Evolutionary conservation across 2,329 filamentous ascomycete genomes (phyloP).

Genomic region (Fusarium subglutinans): DNA sequence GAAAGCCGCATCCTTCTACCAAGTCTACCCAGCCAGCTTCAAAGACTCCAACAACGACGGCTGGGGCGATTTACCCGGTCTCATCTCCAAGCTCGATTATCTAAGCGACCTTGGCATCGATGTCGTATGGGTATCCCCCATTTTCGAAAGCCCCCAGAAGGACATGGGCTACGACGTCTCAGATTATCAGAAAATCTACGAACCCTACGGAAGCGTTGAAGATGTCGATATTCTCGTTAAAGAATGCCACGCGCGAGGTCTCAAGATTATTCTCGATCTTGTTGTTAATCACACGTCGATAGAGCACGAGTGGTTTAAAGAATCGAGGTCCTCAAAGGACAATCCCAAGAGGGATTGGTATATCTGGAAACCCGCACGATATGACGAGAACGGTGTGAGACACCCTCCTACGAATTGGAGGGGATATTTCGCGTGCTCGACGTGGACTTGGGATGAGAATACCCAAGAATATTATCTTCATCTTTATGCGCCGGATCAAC

Average conservation of each 20-base stretch:
- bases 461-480: constrained; percentile 65
- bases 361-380: constrained; percentile 69
- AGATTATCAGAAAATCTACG: constrained; percentile 73
- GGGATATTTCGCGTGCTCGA: constrained; percentile 57
- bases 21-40: constrained; percentile 69
- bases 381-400: constrained; percentile 61
- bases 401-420: constrained; percentile 69
- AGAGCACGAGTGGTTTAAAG: constrained; percentile 67
- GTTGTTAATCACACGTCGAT: constrained; percentile 75
- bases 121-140: constrained; percentile 67
- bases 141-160: constrained; percentile 65
- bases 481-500: constrained; percentile 75
- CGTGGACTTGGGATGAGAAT: constrained; percentile 62
- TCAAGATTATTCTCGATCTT: constrained; percentile 76
- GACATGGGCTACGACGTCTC: constrained; percentile 81
- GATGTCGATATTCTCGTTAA: constrained; percentile 73
- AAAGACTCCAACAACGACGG: constrained; percentile 68
- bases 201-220: constrained; percentile 71
- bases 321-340: constrained; percentile 59
- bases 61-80: constrained; percentile 71
- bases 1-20: constrained; percentile 58
- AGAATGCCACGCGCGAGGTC: constrained; percentile 65
- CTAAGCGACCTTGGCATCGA: constrained; percentile 69
- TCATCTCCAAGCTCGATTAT: constrained; percentile 72
- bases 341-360: constrained; percentile 69